Evolutionary conservation across 2,329 filamentous ascomycete species (phyloP).

Genomic region (Aureobasidium sp.): DNA sequence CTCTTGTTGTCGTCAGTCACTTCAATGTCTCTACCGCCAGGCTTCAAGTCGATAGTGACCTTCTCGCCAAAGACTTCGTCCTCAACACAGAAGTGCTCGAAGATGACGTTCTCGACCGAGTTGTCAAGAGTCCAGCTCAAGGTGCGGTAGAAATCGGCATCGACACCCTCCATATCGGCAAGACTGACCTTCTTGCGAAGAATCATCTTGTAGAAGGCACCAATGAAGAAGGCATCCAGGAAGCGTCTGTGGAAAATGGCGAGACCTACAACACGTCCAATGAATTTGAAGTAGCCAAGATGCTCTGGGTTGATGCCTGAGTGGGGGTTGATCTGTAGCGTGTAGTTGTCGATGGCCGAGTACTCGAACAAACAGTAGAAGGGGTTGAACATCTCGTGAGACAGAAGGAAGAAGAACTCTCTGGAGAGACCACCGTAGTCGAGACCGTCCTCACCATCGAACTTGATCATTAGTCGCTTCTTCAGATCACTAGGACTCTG

Average conservation of each 20-base stretch:
- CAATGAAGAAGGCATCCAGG: slow-evolving; percentile 97
- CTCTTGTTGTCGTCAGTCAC: slow-evolving; percentile 99
- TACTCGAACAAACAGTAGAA: slow-evolving; percentile 99
- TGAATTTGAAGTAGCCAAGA: slow-evolving; percentile 99
- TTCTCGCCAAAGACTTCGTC: slow-evolving; percentile 95
- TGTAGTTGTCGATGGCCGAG: slow-evolving; percentile 99
- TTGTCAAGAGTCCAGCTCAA: slow-evolving; percentile 98
- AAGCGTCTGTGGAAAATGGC: slow-evolving; percentile 98
- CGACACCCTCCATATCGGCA: slow-evolving; percentile 97
- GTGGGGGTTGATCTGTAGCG: slow-evolving; percentile 97
- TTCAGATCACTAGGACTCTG: slow-evolving; percentile 93
- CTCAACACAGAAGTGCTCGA: slow-evolving; percentile 93
- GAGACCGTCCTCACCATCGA: slow-evolving; percentile 93
- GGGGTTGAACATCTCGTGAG: slow-evolving; percentile 99
- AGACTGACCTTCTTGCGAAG: slow-evolving; percentile 84
- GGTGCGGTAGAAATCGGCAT: slow-evolving; percentile 94
- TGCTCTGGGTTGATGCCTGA: slow-evolving; percentile 99
- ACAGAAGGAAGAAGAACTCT: slow-evolving; percentile 99
- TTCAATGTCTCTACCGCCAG: slow-evolving; percentile 79
- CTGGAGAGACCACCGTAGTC: slow-evolving; percentile 96
- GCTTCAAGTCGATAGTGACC: slow-evolving; percentile 88
- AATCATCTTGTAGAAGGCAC: slow-evolving; percentile 99
- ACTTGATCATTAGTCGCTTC: slow-evolving; percentile 99
- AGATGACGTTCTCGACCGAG: slow-evolving; percentile 88
- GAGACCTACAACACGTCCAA: slow-evolving; percentile 89